phyloP scores from a whole-genome alignment of 768 basidiomycete genomes.

The Gloeostereum incarnatum region DNA sequence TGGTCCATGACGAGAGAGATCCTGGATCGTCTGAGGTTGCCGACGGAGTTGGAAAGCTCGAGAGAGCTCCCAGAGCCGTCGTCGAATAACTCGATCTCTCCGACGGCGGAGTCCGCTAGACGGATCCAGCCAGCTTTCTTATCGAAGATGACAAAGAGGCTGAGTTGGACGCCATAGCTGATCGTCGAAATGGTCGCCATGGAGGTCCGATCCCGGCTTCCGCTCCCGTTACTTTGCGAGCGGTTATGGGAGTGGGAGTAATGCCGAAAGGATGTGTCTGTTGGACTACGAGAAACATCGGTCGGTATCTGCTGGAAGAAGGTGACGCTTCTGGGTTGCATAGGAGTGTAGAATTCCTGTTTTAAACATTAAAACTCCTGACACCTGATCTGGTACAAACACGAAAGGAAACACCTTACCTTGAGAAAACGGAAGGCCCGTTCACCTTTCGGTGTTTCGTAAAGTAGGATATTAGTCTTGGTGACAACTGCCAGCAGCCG shows the following conservation, averaged over 20 bases:
- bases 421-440: slow-evolving; percentile 78
- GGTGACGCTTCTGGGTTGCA: slow-evolving; percentile 51
- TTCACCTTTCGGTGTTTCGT: slow-evolving; percentile 77
- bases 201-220: slow-evolving; percentile 22
- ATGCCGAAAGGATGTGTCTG: slow-evolving; percentile 25
- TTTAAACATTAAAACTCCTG: slow-evolving; percentile 1
- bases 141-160: slow-evolving; percentile 78
- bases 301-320: slow-evolving; percentile 66
- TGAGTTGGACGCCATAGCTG: slow-evolving; percentile 62
- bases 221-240: slow-evolving; percentile 29
- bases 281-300: slow-evolving; percentile 34
- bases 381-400: slow-evolving; percentile 2
- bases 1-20: too few relatives aligned
- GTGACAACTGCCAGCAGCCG: slow-evolving; percentile 67
- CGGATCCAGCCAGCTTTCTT: slow-evolving; percentile 85
- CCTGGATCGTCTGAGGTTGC: too few relatives aligned
- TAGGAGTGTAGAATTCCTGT: slow-evolving; percentile 80
- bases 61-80: too few relatives aligned
- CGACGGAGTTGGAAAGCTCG: too few relatives aligned
- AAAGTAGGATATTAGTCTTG: slow-evolving; percentile 63
- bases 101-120: slow-evolving; percentile 69
- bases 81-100: slow-evolving; percentile 62
- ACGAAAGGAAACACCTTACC: slow-evolving; percentile 25
- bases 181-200: slow-evolving; percentile 18
- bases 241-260: slow-evolving; percentile 27